Conservation (phyloP, 1,139 yeast species). For the Yamadazyma diospyri region DNA sequence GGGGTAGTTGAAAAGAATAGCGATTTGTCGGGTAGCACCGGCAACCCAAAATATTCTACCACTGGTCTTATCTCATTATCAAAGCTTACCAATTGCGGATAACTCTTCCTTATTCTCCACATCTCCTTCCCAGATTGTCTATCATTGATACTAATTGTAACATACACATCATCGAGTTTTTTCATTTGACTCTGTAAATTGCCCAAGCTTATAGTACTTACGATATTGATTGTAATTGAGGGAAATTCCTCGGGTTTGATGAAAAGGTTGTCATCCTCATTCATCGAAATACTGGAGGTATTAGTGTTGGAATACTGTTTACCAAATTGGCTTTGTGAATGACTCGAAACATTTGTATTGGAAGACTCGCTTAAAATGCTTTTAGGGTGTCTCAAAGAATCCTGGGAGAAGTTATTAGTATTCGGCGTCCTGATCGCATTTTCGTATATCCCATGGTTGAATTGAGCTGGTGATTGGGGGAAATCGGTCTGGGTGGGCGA, state of each 20-base stretch:
- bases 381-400: constrained; percentile 9
- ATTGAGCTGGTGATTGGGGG: constrained; percentile 14
- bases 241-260: constrained; percentile 66
- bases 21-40: constrained; percentile 56
- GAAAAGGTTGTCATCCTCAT: constrained; percentile 30
- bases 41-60: constrained; percentile 57
- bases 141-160: constrained; percentile 62
- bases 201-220: constrained; percentile 45
- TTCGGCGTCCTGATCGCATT: constrained; percentile 11
- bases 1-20: constrained; percentile 61
- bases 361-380: neutral
- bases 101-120: constrained; percentile 68
- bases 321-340: neutral
- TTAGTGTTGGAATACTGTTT: constrained; percentile 2
- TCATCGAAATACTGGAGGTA: constrained; percentile 9
- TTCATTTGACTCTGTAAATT: constrained; percentile 19
- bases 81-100: constrained; percentile 50
- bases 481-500: constrained; percentile 15
- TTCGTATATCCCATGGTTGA: constrained; percentile 9
- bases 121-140: constrained; percentile 57
- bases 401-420: constrained; percentile 12
- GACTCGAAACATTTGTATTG: neutral
- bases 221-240: constrained; percentile 56
- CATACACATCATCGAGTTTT: constrained; percentile 52
- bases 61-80: constrained; percentile 56